Conservation (phyloP, 2,329 filamentous ascomycete genomes). For the Xylariaceae sp. region DNA sequence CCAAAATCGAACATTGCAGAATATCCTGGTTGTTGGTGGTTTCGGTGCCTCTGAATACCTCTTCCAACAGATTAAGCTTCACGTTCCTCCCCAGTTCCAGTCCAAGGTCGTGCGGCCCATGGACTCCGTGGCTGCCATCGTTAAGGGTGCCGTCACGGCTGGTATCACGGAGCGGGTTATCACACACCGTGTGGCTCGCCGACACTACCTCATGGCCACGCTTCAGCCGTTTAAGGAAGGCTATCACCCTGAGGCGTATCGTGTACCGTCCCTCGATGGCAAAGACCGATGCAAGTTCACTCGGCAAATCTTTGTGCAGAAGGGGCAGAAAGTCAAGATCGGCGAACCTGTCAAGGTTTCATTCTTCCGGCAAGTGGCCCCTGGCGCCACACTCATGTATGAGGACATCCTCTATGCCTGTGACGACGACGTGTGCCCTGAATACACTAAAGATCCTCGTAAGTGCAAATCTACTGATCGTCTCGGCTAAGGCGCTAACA, state of each 20-base stretch:
- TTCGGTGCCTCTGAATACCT: constrained; percentile 98
- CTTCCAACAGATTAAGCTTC: constrained; percentile 98
- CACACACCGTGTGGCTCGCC: constrained; percentile 91
- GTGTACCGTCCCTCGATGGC: constrained; percentile 90
- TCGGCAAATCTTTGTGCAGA: constrained; percentile 95
- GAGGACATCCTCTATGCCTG: constrained; percentile 97
- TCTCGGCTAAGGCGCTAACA: constrained; percentile 28
- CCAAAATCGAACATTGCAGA: constrained; percentile 89
- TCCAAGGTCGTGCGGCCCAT: constrained; percentile 96
- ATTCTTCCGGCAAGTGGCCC: constrained; percentile 96
- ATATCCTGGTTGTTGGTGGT: constrained; percentile 93
- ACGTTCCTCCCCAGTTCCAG: constrained; percentile 97
- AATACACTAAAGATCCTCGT: constrained; percentile 99
- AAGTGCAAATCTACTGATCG: constrained; percentile 44
- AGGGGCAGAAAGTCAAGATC: constrained; percentile 98
- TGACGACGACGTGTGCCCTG: constrained; percentile 95
- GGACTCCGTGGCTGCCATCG: constrained; percentile 97
- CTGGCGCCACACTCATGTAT: constrained; percentile 97
- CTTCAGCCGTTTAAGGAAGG: constrained; percentile 98
- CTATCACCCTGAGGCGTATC: constrained; percentile 96
- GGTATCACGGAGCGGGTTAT: constrained; percentile 96
- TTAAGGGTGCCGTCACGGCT: constrained; percentile 95
- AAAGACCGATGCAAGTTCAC: constrained; percentile 99
- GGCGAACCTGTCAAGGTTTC: constrained; percentile 98
- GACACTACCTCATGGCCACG: constrained; percentile 98